Evolutionary conservation across 2,329 filamentous ascomycete species (phyloP), one percentile per base, ranked within the genome.

Genomic region (Beauveria bassiana): DNA sequence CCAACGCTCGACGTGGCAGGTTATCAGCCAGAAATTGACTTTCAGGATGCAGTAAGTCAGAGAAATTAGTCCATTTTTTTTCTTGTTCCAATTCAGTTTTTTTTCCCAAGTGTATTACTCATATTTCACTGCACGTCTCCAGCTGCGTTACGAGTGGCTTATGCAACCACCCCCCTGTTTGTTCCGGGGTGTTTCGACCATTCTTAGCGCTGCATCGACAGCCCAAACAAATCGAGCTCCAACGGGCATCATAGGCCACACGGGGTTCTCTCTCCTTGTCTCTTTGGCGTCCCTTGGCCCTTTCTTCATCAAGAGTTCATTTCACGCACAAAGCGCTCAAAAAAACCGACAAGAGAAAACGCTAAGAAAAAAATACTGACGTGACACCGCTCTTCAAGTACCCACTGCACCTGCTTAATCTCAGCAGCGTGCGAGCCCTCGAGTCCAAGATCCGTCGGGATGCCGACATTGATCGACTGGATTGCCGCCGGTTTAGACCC

Each of bases 381-480:
- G 47, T 52, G 28, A 16, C 28, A 16, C 28, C 14, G 14, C 42
- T 7, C 16, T 24, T 20, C 45, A 88, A 88, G 83, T 91, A 89
- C 70, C 87, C 89, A 1, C 75, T 92, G 18, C 86, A 90, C 65
- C 74, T 92, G 47, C 73, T 90, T 57, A 90, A 84, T 66, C 71
- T 91, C 20, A 79, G 80, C 51, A 89, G 85, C 65, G 77, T 91
- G 24, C 81, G 81, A 54, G 80, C 85, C 54, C 78, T 90, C 28
- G 83, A 86, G 63, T 72, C 76, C 2, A 76, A 82, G 52, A 78
- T 90, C 8, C 77, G 80, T 1, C 80, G 79, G 65, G 79, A 79
- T 55, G 73, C 78, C 26, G 68, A 69, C 7, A 69, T 81, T 20
- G 76, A 78, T 31, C 74, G 79, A 31, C 77, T 91, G 0, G 84